phyloP scores from a whole-genome alignment of 257 asterid species.

The Apocynum venetum region DNA sequence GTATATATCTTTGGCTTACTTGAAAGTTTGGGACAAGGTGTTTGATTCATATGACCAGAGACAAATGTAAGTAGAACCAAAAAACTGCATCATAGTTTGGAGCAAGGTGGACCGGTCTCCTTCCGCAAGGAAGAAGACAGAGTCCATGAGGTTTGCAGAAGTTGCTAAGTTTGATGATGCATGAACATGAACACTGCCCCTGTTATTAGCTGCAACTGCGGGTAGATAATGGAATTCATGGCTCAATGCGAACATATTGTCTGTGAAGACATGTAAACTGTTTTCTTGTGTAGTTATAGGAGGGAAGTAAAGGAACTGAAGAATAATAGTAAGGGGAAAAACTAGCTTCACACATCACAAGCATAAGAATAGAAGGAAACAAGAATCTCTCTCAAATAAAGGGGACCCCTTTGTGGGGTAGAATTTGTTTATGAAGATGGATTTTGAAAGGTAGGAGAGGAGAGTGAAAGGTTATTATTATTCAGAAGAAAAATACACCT shows the following conservation, averaged over 20 bases:
- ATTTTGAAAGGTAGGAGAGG: conserved; percentile 10
- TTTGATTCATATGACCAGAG: conserved; percentile 45
- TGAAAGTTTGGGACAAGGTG: conserved; percentile 30
- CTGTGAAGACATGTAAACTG: neutral
- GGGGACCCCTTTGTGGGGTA: conserved; percentile 5
- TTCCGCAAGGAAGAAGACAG: conserved; percentile 49
- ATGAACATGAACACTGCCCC: neutral
- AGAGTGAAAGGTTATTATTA: neutral
- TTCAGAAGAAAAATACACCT: conserved; percentile 6
- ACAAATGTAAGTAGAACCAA: conserved; percentile 57
- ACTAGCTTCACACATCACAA: neutral
- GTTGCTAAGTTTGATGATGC: neutral
- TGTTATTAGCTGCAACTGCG: neutral
- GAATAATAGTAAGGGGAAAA: neutral
- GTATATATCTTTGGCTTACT: conserved; percentile 27
- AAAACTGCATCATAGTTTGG: conserved; percentile 41
- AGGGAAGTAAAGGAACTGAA: neutral
- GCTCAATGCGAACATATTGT: neutral
- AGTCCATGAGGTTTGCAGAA: conserved; percentile 36
- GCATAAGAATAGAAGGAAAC: conserved; percentile 7
- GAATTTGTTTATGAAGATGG: conserved; percentile 3
- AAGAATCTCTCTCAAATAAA: conserved; percentile 3
- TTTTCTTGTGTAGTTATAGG: neutral
- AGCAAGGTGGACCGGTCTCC: conserved; percentile 51
- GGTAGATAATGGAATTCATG: neutral